Base-by-base conservation (phyloP, 2,329 filamentous ascomycete species). In the Stylonectria norvegica region DNA sequence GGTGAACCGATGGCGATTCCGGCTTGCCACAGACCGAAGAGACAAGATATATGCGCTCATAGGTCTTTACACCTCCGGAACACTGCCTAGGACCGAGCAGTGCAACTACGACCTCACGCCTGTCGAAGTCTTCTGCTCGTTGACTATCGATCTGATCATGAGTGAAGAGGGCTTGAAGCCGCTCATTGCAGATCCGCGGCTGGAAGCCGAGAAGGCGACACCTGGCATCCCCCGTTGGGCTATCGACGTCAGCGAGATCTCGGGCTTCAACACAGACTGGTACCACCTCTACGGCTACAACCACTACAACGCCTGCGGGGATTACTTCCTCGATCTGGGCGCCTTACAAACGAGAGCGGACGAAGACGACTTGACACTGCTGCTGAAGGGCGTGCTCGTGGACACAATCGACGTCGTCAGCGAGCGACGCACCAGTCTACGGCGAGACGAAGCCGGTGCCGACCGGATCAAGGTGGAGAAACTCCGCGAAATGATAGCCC, bases 171-270 rank as follows among this genome's bases (percentile, higher is more conserved):
- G 34, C 11, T 35, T 48, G 3, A 5, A 35, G 6, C 23, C 42
- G 8, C 38, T 48, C 14, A 37, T 42, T 19, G 28, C 36, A 25
- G 42, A 48, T 15, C 42, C 45, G 9, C 27, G 38, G 9, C n/a
- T 48, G 15, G 45, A 48, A 22, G 22, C 16, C 3, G 32, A 42
- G 12, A 28, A 32, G 18, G 45, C 45, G 10, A 48, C 45, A 12
- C 37, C 42, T 4, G 42, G 39, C 10, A 37, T 45, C 15, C 45
- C 42, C 17, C 42, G 38, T 5, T 48, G 42, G 45, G 45, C 42
- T 4, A 29, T 45, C 2, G 42, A 48, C 29, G 30, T 36, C 11
- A 17, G 27, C 8, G 11, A 36, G 29, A 29, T 36, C 10, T 41
- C 41, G 2, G 20, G 29, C 4, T 27, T 18, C 11, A 42, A 38